Conservation (phyloP, 164 flowering plant species). For the Amborella trichopoda region DNA sequence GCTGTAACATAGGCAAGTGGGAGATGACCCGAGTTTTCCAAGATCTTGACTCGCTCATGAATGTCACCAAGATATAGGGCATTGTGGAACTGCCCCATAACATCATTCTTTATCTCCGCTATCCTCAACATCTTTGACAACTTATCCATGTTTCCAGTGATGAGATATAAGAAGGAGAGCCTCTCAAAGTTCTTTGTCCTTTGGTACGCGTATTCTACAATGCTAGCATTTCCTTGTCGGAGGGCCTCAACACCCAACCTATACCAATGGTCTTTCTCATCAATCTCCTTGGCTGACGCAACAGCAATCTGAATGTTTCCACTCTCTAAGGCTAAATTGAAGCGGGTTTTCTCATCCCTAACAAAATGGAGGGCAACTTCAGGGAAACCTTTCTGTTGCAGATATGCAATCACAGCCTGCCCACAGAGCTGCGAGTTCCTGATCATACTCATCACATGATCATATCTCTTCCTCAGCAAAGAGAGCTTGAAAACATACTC, state of each 20-base stretch:
- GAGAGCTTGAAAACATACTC: conserved; percentile 68
- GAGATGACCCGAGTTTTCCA: conserved; percentile 74
- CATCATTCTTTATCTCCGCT: conserved; percentile 81
- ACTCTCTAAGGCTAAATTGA: conserved; percentile 80
- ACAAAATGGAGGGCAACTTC: conserved; percentile 91
- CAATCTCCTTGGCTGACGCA: conserved; percentile 77
- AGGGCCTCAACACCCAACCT: conserved; percentile 87
- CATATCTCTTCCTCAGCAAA: conserved; percentile 53
- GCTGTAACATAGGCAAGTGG: conserved; percentile 91
- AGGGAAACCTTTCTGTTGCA: conserved; percentile 91
- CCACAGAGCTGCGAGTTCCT: conserved; percentile 78
- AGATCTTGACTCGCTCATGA: conserved; percentile 64
- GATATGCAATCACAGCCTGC: conserved; percentile 87
- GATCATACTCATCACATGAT: conserved; percentile 75
- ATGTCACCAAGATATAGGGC: conserved; percentile 83
- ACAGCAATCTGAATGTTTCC: conserved; percentile 82
- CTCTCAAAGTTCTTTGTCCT: conserved; percentile 88
- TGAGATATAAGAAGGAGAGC: conserved; percentile 71
- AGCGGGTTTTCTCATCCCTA: conserved; percentile 74
- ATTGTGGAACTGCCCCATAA: conserved; percentile 93
- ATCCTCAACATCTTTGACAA: conserved; percentile 84
- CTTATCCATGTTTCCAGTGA: conserved; percentile 77
- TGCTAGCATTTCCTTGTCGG: conserved; percentile 88
- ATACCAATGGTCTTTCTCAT: conserved; percentile 89
- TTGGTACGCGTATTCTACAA: conserved; percentile 88